Evolutionary conservation across 305 asterid genomes (phyloP).

Genomic region (Solanum hybrid): DNA sequence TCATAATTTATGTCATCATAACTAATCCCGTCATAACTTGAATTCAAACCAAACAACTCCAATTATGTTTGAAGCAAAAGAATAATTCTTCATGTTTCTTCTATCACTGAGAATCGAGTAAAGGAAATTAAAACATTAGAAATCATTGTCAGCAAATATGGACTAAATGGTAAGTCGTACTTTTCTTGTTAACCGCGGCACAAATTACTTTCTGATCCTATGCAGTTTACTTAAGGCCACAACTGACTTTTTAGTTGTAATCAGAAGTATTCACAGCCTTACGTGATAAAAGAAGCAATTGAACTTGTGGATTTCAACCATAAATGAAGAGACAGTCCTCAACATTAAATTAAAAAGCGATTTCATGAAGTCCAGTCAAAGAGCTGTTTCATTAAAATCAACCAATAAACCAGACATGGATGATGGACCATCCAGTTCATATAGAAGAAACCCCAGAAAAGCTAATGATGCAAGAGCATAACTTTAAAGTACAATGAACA

Average conservation of each 20-base stretch:
- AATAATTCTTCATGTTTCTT: not conserved
- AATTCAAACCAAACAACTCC: too few relatives aligned
- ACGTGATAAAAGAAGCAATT: not conserved
- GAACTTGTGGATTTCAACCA: not conserved
- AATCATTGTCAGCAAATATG: not conserved
- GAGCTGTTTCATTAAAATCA: not conserved
- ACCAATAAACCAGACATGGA: not conserved
- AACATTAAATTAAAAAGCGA: not conserved
- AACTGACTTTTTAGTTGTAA: not conserved
- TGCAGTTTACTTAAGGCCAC: not conserved
- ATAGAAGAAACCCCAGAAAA: not conserved
- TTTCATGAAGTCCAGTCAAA: not conserved
- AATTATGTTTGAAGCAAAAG: not conserved
- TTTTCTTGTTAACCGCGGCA: not conserved
- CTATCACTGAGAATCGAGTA: not conserved
- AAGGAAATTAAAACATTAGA: not conserved
- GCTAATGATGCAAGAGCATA: not conserved
- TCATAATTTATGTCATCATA: too few relatives aligned
- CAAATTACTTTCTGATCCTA: not conserved
- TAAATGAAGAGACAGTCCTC: not conserved
- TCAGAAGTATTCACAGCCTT: not conserved
- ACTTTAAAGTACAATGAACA: not conserved
- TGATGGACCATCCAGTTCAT: not conserved
- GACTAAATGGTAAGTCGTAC: not conserved
- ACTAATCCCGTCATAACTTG: too few relatives aligned